Evolutionary conservation across 140 eudicot genomes (phyloP).

Genomic region (Senecio squalidus): DNA sequence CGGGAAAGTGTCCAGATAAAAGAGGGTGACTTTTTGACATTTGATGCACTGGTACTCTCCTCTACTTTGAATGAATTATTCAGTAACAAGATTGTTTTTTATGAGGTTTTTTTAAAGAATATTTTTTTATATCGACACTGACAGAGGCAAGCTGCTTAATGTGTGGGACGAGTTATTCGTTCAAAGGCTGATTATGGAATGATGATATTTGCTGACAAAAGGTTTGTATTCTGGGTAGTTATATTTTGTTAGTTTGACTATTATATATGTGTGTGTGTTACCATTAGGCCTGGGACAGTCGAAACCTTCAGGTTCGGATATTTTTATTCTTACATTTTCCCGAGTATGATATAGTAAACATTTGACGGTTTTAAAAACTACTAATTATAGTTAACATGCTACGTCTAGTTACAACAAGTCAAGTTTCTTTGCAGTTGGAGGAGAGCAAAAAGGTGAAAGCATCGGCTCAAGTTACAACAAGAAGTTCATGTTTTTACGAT

Average conservation of each 20-base stretch:
- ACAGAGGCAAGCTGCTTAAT: conserved; percentile 99
- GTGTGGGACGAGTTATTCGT: conserved; percentile 97
- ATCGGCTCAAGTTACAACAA: too few relatives aligned
- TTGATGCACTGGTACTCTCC: conserved; percentile 83
- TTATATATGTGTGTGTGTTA: too few relatives aligned
- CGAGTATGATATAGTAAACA: too few relatives aligned
- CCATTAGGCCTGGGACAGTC: too few relatives aligned
- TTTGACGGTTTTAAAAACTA: too few relatives aligned
- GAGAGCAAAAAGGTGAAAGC: too few relatives aligned
- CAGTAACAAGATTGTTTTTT: background rate
- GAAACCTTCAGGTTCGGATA: too few relatives aligned
- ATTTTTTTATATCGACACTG: conserved; percentile 2
- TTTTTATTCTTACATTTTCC: too few relatives aligned
- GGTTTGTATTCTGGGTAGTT: conserved; percentile 40
- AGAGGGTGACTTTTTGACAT: conserved; percentile 95
- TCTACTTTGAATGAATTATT: conserved; percentile 1
- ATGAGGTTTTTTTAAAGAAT: background rate
- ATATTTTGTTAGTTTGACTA: background rate
- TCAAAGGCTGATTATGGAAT: conserved; percentile 99
- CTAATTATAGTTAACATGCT: too few relatives aligned
- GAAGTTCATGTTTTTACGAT: too few relatives aligned
- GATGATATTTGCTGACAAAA: conserved; percentile 99
- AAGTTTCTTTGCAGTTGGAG: too few relatives aligned
- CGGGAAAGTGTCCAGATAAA: conserved; percentile 94
- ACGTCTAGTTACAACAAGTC: too few relatives aligned